Base-by-base conservation (phyloP, 352 stramenopile genomes). In the Phytophthora kernoviae region DNA sequence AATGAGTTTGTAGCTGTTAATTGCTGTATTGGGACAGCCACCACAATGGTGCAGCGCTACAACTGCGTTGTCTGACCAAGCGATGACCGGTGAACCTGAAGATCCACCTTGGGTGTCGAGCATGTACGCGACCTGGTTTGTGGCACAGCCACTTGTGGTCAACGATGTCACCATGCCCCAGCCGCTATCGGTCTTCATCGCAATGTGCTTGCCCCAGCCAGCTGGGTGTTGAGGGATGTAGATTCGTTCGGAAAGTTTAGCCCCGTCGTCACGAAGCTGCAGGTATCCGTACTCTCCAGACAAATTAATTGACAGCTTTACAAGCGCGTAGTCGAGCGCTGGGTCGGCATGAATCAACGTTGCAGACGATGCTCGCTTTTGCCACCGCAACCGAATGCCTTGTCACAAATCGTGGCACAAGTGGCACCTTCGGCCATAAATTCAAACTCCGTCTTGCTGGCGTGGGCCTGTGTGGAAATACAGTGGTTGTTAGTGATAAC, bases 401-500 rank as follows among this genome's bases (percentile, higher is more conserved):
- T 62, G 37, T 73, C 50, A 50, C 85, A 94, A 9, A 65, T 53
- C 1, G 46, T 61, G 4, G 47, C 60, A 33, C 85, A 92, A 0
- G 26, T 66, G 2, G 42, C 32, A 14, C 79, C 70, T 21, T 87
- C 67, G 1, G 83, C 85, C 17, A 62, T 65, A 49, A 94, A 90
- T 51, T 94, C 83, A 42, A 86, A 84, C 44, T 91, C 62, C 2
- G 77, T 89, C 43, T 79, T 74, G 18, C 32, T 67, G 10, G 81
- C 85, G 24, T 90, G 58, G n/a, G 42, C 50, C 26, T 70, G 58
- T 22, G 64, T 60, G 2, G 58, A 68, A 56, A 93, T 91, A 69
- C 83, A 94, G 62, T 93, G 85, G 47, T 91, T 54, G 70, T 94
- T 94, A 3, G 85, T 93, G 36, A 94, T 63, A 34, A 91, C 32